Conservation (phyloP, 2,329 filamentous ascomycete genomes). For the Fusarium nelsonii region DNA sequence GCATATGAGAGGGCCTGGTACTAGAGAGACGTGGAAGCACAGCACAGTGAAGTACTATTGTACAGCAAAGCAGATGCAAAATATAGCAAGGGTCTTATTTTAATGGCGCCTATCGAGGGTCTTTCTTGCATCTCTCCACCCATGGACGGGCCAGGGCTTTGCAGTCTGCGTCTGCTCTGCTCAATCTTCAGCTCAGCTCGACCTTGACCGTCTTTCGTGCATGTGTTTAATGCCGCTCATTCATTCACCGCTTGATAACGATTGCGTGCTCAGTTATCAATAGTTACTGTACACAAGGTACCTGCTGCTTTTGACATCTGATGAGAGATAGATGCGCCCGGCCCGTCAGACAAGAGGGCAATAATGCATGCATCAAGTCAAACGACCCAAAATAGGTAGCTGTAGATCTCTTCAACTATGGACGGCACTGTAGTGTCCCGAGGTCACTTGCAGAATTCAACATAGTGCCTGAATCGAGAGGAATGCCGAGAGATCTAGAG, state of each 20-base stretch:
- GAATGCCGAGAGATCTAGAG: constrained; percentile 41
- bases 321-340: neutral
- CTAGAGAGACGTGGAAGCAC: too few species aligned
- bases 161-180: neutral
- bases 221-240: constrained; percentile 26
- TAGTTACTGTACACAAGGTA: neutral
- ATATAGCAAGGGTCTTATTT: constrained; percentile 32
- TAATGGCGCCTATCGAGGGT: neutral
- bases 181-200: constrained; percentile 24
- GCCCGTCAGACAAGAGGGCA: neutral
- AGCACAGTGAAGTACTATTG: too few species aligned
- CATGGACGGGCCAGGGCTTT: too few species aligned
- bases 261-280: constrained; percentile 12
- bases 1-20: neutral
- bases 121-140: constrained; percentile 6
- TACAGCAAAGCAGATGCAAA: too few species aligned
- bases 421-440: neutral
- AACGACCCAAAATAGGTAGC: constrained; percentile 4
- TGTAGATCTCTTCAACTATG: constrained; percentile 23
- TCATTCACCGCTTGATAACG: constrained; percentile 32
- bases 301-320: neutral
- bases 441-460: constrained; percentile 25
- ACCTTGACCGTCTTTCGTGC: constrained; percentile 38
- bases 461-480: constrained; percentile 33
- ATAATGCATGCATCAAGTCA: constrained; percentile 6